Evolutionary conservation across 2,329 filamentous ascomycete genomes (phyloP).

Genomic region (Pleomassaria siparia): DNA sequence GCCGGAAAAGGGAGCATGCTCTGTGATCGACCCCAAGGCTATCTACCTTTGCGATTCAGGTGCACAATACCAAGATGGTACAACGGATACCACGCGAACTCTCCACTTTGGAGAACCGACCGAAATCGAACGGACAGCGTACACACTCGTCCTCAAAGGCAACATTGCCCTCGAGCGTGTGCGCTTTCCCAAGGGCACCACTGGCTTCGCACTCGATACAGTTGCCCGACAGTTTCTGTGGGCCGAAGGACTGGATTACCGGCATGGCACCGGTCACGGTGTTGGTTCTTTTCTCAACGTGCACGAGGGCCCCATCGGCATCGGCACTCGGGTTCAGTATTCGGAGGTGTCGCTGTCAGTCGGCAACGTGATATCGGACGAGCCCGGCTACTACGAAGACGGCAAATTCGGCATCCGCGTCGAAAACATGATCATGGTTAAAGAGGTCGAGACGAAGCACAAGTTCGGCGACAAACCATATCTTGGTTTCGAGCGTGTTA

Average conservation of each 20-base stretch:
- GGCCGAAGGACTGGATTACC: slow-evolving; percentile 90
- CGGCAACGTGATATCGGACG: slow-evolving; percentile 95
- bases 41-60: slow-evolving; percentile 97
- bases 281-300: slow-evolving; percentile 96
- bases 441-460: slow-evolving; percentile 81
- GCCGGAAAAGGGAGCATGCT: slow-evolving; percentile 79
- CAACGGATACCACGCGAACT: slow-evolving; percentile 92
- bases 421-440: slow-evolving; percentile 92
- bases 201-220: slow-evolving; percentile 85
- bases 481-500: slow-evolving; percentile 94
- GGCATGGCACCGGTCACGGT: slow-evolving; percentile 94
- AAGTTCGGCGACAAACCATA: slow-evolving; percentile 93
- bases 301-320: slow-evolving; percentile 94
- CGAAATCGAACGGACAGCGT: slow-evolving; percentile 80
- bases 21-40: slow-evolving; percentile 77
- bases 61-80: slow-evolving; percentile 93
- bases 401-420: slow-evolving; percentile 93
- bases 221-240: slow-evolving; percentile 90
- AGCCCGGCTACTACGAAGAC: slow-evolving; percentile 97
- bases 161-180: slow-evolving; percentile 85
- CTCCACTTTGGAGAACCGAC: slow-evolving; percentile 87
- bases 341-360: slow-evolving; percentile 84
- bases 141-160: slow-evolving; percentile 92
- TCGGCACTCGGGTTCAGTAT: slow-evolving; percentile 88
- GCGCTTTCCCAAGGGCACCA: slow-evolving; percentile 92